Evolutionary conservation across 176 grass and related monocot genomes (phyloP).

Genomic region (Ensete ventricosum): DNA sequence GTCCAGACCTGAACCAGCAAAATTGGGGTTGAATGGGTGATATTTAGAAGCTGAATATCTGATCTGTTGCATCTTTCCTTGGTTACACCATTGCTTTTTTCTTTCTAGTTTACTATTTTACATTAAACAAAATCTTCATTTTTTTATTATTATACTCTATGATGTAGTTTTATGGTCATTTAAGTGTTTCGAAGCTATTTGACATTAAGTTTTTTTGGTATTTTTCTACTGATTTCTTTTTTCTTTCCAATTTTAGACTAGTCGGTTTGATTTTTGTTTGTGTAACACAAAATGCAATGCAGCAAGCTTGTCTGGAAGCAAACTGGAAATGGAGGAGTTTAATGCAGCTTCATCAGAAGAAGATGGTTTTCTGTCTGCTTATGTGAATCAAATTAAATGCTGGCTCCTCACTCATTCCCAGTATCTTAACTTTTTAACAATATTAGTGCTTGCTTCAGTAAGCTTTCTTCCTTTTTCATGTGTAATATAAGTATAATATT

Average conservation of each 20-base stretch:
- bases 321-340: slow-evolving; percentile 61
- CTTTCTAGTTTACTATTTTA: neutral
- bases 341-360: slow-evolving; percentile 39
- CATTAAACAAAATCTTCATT: neutral
- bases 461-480: slow-evolving; percentile 19
- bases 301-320: slow-evolving; percentile 75
- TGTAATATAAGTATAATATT: too few relatives aligned
- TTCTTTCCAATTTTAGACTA: neutral
- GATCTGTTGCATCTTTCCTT: neutral
- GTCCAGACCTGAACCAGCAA: too few relatives aligned
- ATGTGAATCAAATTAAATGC: slow-evolving; percentile 50
- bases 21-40: too few relatives aligned
- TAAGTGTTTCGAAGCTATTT: neutral
- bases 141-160: neutral
- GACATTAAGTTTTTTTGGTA: neutral
- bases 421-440: slow-evolving; percentile 67
- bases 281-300: slow-evolving; percentile 15
- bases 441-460: slow-evolving; percentile 93
- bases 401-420: slow-evolving; percentile 80
- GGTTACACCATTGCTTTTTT: neutral
- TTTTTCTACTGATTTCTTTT: neutral
- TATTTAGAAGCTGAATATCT: too few relatives aligned
- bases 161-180: neutral
- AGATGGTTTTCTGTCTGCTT: slow-evolving; percentile 45
- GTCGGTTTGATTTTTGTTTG: neutral